Evolutionary conservation across 2,329 filamentous ascomycete species (phyloP).

Genomic region (Chrysoporthe austroafricana): DNA sequence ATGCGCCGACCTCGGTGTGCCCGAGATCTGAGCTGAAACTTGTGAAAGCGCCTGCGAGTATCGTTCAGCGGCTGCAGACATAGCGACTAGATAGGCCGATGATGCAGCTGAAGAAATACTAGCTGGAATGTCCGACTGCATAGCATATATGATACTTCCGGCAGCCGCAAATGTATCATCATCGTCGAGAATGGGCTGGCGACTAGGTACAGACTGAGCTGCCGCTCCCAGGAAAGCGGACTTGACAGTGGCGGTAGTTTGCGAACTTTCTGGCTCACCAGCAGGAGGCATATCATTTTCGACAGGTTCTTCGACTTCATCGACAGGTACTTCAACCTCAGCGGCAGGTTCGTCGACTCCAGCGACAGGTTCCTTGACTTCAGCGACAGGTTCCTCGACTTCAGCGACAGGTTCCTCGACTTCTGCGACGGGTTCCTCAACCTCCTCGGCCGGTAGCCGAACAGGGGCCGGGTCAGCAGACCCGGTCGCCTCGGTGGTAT

Average conservation of each 20-base stretch:
- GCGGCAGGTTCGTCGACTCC: constrained; percentile 28
- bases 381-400: constrained; percentile 27
- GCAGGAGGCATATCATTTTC: constrained; percentile 24
- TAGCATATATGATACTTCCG: constrained; percentile 40
- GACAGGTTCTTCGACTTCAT: constrained; percentile 26
- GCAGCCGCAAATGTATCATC: constrained; percentile 48
- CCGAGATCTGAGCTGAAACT: constrained; percentile 69
- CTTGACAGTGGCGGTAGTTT: constrained; percentile 45
- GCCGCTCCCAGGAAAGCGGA: constrained; percentile 55
- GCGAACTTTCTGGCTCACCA: constrained; percentile 29
- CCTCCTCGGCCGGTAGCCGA: constrained; percentile 30
- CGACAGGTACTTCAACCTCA: constrained; percentile 27
- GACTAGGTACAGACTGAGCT: constrained; percentile 53
- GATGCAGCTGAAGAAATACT: constrained; percentile 34
- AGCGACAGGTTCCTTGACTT: constrained; percentile 24
- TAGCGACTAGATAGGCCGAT: constrained; percentile 64
- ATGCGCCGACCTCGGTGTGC: constrained; percentile 70
- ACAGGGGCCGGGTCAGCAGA: constrained; percentile 30
- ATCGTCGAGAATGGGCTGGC: constrained; percentile 56
- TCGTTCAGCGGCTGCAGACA: constrained; percentile 68
- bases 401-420: constrained; percentile 11
- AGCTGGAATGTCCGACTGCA: constrained; percentile 39
- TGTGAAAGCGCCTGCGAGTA: constrained; percentile 70
- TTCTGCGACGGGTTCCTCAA: no score
- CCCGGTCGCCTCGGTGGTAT: constrained; percentile 33